Evolutionary conservation across 805 yeast species (phyloP).

Genomic region (Pichia scutulata): DNA sequence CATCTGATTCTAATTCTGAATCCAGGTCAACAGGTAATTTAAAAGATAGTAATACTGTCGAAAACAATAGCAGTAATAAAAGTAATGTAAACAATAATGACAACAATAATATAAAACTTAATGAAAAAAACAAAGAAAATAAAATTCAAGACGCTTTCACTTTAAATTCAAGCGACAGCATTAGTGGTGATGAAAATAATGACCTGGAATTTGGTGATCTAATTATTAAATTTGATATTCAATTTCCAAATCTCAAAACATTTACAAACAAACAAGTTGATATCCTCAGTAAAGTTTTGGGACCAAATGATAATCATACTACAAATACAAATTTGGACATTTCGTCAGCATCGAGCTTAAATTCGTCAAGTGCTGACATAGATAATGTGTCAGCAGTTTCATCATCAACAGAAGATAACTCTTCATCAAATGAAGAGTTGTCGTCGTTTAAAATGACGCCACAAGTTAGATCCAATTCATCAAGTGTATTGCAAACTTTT

Average conservation of each 20-base stretch:
- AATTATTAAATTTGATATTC: conserved; percentile 48
- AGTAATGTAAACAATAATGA: background rate
- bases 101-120: background rate
- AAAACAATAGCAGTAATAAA: too few species aligned
- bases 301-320: conserved; percentile 6
- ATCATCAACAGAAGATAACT: background rate
- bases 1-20: background rate
- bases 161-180: background rate
- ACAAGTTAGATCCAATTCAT: background rate
- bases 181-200: conserved; percentile 1
- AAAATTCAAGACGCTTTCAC: background rate
- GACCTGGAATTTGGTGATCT: conserved; percentile 40
- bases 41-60: background rate
- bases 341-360: background rate
- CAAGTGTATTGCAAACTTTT: background rate
- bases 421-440: background rate
- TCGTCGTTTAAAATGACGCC: background rate
- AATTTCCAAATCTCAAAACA: conserved; percentile 43
- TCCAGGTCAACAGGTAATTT: background rate
- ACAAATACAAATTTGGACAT: background rate
- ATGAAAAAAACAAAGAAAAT: background rate
- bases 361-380: background rate
- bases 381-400: background rate
- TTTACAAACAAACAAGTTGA: conserved; percentile 31
- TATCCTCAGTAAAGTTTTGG: conserved; percentile 15